Conservation (phyloP, 1,139 yeast species). For the Blastobotrys elegans region DNA sequence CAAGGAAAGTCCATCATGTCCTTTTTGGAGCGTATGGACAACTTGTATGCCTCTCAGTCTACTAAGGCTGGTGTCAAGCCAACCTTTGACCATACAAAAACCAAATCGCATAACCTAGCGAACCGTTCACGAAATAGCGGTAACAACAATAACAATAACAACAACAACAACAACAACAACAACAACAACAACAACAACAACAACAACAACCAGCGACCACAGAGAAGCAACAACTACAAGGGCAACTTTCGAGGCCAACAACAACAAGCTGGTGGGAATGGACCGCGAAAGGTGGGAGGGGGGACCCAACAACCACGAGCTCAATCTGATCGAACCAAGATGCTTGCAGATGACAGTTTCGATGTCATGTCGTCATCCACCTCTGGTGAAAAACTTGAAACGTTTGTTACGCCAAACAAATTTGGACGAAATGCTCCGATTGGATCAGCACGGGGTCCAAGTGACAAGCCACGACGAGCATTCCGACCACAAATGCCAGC, state of each 20-base stretch:
- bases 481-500: neutral
- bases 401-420: slow-evolving; percentile 6
- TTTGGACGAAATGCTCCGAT: slow-evolving; percentile 5
- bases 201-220: neutral
- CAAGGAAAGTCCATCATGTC: slow-evolving; percentile 7
- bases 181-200: neutral
- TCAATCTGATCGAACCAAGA: slow-evolving; percentile 1
- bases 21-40: slow-evolving; percentile 16
- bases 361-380: neutral
- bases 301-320: neutral
- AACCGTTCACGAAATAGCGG: neutral
- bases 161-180: slow-evolving; percentile 2
- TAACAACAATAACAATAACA: neutral
- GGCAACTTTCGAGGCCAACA: neutral
- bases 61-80: slow-evolving; percentile 1
- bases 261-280: neutral
- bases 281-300: neutral
- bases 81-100: neutral
- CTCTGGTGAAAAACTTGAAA: slow-evolving; percentile 10
- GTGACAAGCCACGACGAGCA: neutral
- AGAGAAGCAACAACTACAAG: neutral
- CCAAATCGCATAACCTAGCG: neutral
- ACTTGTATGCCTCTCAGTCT: slow-evolving; percentile 10
- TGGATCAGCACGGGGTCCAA: neutral
- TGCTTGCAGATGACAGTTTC: slow-evolving; percentile 2